Evolutionary conservation across 2,329 filamentous ascomycete genomes (phyloP), one percentile per base, ranked within the genome.

Genomic region (Paramyrothecium roridum): DNA sequence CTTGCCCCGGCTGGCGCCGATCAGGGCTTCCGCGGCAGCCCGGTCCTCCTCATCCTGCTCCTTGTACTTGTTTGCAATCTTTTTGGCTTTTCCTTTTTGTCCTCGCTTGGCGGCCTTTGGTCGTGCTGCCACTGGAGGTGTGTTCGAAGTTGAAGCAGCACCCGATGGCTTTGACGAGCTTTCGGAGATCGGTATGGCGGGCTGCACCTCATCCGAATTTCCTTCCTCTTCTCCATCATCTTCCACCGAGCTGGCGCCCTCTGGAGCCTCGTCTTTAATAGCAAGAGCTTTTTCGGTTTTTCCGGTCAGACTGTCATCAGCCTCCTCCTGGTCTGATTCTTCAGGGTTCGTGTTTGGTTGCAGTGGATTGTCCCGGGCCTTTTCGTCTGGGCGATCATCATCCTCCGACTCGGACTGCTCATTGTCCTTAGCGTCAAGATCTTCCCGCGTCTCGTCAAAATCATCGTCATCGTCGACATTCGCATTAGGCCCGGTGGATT

Each of bases 31-130:
- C 33, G 92, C 91, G 0, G 93, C 83, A 8, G 83, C 84, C 13
- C 92, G 90, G 66, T 99, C 95, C 72, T 96, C 93, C 54, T 96
- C 92, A 64, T 98, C 93, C 78, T 98, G 95, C 63, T 96, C 79
- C 48, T 89, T 93, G 74, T 99, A 99, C 70, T 96, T 97, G 56
- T 84, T 78, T 3, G 91, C 91, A 2, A 91, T 86, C 71, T 95
- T 96, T 77, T 96, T 96, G 47, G 87, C 86, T 69, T 96, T 96
- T 57, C 82, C 82, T 56, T 84, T 86, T 70, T 96, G 91, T 30
- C 92, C 91, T 55, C 93, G 86, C 68, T 86, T 89, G 33, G 71
- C 65, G 0, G 65, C 59, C 30, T 51, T 51, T 1, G 52, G 63
- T 66, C 79, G 83, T 70, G 78, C 80, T 33, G 45, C 48, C 7